These are phyloP conservation scores for Botrytis deweyae DNA, from an alignment of 2,329 filamentous ascomycete species.

Conservation along the genomic window DNA sequence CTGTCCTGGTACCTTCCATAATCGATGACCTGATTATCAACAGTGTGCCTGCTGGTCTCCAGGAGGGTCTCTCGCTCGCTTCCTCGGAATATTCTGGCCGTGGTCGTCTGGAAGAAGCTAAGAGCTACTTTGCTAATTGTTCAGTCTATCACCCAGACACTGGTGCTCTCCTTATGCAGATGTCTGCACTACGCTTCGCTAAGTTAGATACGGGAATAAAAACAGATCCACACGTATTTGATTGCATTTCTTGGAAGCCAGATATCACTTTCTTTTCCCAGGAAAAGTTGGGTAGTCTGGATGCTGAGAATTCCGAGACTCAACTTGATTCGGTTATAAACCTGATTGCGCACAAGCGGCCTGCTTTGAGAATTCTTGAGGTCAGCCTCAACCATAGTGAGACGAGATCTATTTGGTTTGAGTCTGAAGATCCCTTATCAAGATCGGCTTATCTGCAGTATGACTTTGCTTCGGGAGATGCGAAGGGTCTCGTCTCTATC, in stretches of 20 bases:
- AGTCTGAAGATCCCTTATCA: not conserved
- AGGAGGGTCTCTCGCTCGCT: conserved; percentile 19
- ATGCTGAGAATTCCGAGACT: not conserved
- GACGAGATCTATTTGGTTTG: conserved; percentile 36
- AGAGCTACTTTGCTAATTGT: conserved; percentile 17
- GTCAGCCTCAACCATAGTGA: conserved; percentile 33
- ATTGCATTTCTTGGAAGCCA: not conserved
- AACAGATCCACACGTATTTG: conserved; percentile 18
- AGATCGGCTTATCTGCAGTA: conserved; percentile 3
- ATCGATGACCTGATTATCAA: conserved; percentile 33
- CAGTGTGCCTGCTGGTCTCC: conserved; percentile 15
- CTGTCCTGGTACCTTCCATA: conserved; percentile 28
- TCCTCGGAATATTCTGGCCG: conserved; percentile 19
- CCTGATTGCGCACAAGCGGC: conserved; percentile 41
- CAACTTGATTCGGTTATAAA: conserved; percentile 36
- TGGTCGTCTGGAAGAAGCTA: conserved; percentile 23
- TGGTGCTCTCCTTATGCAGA: conserved; percentile 29
- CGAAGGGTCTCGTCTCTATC: conserved; percentile 14
- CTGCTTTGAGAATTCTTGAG: conserved; percentile 40
- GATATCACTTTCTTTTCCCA: conserved; percentile 22
- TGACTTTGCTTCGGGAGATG: conserved; percentile 11
- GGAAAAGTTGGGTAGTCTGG: conserved; percentile 1
- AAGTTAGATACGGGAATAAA: conserved; percentile 20
- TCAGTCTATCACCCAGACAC: conserved; percentile 28
- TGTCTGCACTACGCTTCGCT: conserved; percentile 29